These are phyloP conservation scores for Carex scoparia DNA, from an alignment of 176 grass and related monocot genomes.

Conservation along the genomic window DNA sequence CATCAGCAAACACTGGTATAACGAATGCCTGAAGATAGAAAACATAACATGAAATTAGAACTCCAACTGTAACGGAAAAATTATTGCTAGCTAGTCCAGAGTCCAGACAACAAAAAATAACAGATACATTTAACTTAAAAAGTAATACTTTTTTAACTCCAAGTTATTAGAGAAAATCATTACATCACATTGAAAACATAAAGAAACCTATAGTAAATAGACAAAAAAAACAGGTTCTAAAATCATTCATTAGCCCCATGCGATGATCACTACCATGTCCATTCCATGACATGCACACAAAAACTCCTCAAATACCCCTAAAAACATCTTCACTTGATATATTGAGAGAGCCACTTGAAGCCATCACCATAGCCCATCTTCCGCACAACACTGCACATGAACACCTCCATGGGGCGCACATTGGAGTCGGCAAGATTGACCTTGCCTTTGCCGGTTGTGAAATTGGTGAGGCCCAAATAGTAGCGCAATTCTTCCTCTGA, in stretches of 20 bases:
- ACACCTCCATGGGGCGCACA: constrained; percentile 49
- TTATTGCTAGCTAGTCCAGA: neutral
- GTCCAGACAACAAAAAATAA: neutral
- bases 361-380: constrained; percentile 77
- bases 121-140: constrained; percentile 7
- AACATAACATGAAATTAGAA: neutral
- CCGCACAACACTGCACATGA: constrained; percentile 70
- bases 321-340: constrained; percentile 50
- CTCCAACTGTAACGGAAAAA: neutral
- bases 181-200: constrained; percentile 15
- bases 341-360: constrained; percentile 63
- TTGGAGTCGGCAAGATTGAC: constrained; percentile 31
- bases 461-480: constrained; percentile 34
- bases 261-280: neutral
- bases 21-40: neutral
- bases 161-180: constrained; percentile 23
- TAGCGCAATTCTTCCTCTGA: constrained; percentile 30
- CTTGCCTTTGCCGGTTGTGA: constrained; percentile 52
- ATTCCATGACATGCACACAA: constrained; percentile 11
- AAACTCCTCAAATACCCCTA: neutral
- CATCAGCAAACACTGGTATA: no score
- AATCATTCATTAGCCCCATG: constrained; percentile 12
- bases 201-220: constrained; percentile 26
- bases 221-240: constrained; percentile 26
- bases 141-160: constrained; percentile 10